These are phyloP conservation scores for Aspergillus fischeri DNA, from an alignment of 2,329 filamentous ascomycete genomes.

Conservation along the genomic window DNA sequence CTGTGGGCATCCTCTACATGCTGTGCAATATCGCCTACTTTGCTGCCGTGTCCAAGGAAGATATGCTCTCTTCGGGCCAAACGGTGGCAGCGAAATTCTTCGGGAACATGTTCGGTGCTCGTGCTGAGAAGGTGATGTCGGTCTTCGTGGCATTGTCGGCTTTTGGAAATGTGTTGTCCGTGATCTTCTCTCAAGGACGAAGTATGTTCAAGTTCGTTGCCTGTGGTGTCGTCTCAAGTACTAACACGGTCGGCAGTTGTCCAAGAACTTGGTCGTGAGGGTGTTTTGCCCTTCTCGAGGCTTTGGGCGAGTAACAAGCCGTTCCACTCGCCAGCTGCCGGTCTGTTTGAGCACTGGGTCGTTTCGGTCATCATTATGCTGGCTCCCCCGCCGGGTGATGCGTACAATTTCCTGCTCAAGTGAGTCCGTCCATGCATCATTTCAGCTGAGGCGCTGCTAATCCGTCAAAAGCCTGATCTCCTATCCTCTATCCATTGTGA, in stretches of 20 bases:
- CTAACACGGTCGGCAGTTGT: conserved; percentile 24
- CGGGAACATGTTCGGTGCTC: conserved; percentile 55
- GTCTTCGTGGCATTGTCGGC: conserved; percentile 58
- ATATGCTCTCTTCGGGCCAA: conserved; percentile 51
- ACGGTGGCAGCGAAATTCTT: conserved; percentile 57
- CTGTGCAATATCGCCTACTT: conserved; percentile 58
- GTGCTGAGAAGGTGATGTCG: conserved; percentile 55
- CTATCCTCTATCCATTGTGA: conserved; percentile 45
- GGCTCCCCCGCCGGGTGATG: conserved; percentile 62
- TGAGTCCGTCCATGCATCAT: conserved; percentile 18
- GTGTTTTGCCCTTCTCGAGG: conserved; percentile 60
- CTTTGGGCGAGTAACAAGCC: conserved; percentile 68
- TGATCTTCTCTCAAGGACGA: conserved; percentile 48
- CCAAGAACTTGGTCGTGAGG: conserved; percentile 65
- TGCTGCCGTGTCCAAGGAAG: conserved; percentile 53
- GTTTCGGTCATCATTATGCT: conserved; percentile 62
- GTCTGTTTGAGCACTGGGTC: conserved; percentile 60
- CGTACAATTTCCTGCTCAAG: conserved; percentile 59
- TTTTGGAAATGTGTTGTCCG: conserved; percentile 59
- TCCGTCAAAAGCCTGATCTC: conserved; percentile 30
- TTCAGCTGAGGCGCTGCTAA: not conserved
- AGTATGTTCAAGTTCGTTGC: conserved; percentile 22
- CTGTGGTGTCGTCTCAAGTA: not conserved
- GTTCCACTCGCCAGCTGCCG: conserved; percentile 60
- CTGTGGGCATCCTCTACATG: conserved; percentile 55